phyloP scores from a whole-genome alignment of 495 filamentous ascomycete species.

The Xylaria curta region DNA sequence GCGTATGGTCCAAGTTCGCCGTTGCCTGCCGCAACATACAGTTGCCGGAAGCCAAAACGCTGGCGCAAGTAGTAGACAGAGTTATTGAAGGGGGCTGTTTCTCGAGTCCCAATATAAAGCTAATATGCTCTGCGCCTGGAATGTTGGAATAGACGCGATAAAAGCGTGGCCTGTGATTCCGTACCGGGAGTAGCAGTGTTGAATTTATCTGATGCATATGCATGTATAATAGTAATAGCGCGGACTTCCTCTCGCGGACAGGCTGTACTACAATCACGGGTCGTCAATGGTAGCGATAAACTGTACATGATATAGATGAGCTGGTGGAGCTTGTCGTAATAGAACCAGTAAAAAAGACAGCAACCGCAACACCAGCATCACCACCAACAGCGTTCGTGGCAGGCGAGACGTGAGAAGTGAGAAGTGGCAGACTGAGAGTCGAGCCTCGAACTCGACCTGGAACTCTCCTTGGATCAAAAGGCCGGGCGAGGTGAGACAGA shows the following conservation, averaged over 20 bases:
- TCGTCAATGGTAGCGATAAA: constrained; percentile 17
- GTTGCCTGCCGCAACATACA: constrained; percentile 29
- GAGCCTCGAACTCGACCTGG: constrained; percentile 1
- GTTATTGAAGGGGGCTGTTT: neutral
- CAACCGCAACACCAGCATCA: constrained; percentile 8
- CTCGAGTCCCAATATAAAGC: neutral
- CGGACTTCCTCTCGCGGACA: constrained; percentile 5
- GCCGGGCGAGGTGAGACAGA: constrained; percentile 22
- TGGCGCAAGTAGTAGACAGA: neutral
- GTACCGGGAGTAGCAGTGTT: constrained; percentile 30
- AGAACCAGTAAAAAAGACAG: constrained; percentile 12
- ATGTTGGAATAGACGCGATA: constrained; percentile 25
- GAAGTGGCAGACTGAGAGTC: constrained; percentile 4
- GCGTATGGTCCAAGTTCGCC: constrained; percentile 14
- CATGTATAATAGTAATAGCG: constrained; percentile 12
- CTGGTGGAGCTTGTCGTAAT: constrained; percentile 17
- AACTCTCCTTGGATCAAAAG: constrained; percentile 17
- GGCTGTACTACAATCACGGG: constrained; percentile 7
- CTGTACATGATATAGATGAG: constrained; percentile 32
- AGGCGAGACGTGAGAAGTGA: neutral
- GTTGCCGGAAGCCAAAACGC: constrained; percentile 15
- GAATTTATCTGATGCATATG: constrained; percentile 37
- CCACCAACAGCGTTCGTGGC: neutral
- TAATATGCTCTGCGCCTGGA: neutral
- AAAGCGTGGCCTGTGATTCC: constrained; percentile 32